Base-by-base conservation (phyloP, 1,139 yeast genomes). In the Pichia sp. region DNA sequence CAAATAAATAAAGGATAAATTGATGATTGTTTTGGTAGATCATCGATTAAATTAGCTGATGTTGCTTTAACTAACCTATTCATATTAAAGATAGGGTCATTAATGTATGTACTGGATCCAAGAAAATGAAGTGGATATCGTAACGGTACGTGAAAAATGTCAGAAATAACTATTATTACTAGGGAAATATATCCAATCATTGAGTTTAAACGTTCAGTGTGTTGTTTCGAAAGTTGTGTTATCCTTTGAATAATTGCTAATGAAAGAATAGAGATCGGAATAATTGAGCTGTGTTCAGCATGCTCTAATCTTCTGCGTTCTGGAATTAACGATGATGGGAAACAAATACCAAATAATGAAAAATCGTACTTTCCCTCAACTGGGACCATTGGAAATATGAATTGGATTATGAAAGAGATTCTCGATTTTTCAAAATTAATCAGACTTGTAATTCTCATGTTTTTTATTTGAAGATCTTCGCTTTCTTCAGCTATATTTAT, bases 41-140 rank as follows among this genome's bases (percentile, higher is more conserved):
- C 16, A 16, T 16, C 16, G 16, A 16, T 16, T 16, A 16, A 16
- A 16, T 16, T 16, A 16, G 16, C 16, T 16, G 16, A 16, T 16
- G 16, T 16, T 16, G 16, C 16, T 16, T 16, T 16, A 16, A 16
- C 16, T 16, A 16, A 16, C 16, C 16, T 16, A 16, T 16, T 16
- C 16, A 16, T 16, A 22, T n/a, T 35, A 3, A 76, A 68, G 16
- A 76, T 69, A 3, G 74, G 73, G 55, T 78, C 82, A 37, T 66
- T 56, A 28, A 78, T 68, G 50, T 70, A 74, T 0, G 80, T 72
- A 34, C 69, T 71, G 16, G 77, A 70, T 3, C 82, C 81, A 46
- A 65, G 65, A 11, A 73, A 70, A 39, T 68, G 69, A 3, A 76
- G 61, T 1, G 80, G 80, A 51, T 76, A 78, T 40, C 79, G 63